Evolutionary conservation across 2,329 filamentous ascomycete species (phyloP).

Genomic region (Elsinoe fawcettii): DNA sequence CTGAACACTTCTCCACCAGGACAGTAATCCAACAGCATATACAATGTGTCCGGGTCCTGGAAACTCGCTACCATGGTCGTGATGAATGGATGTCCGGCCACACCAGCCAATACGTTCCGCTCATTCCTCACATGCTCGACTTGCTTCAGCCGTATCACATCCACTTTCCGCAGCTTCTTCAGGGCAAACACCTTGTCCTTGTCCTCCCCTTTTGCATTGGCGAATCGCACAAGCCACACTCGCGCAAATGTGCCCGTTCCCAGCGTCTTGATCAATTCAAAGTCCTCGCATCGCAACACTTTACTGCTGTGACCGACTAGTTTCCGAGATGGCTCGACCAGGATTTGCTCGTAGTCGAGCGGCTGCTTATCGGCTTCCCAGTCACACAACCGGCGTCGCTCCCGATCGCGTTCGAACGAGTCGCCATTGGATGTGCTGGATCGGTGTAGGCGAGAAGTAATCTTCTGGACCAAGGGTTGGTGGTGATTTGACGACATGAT

Average conservation of each 20-base stretch:
- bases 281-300: conserved; percentile 50
- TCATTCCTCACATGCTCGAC: conserved; percentile 82
- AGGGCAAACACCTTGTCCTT: conserved; percentile 65
- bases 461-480: conserved; percentile 25
- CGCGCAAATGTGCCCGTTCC: conserved; percentile 79
- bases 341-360: conserved; percentile 37
- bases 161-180: conserved; percentile 63
- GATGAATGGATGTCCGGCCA: conserved; percentile 76
- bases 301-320: conserved; percentile 41
- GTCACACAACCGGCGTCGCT: conserved; percentile 39
- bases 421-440: conserved; percentile 22
- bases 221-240: conserved; percentile 67
- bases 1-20: conserved; percentile 80
- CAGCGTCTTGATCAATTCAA: conserved; percentile 65
- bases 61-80: conserved; percentile 72
- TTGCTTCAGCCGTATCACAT: conserved; percentile 74
- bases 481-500: conserved; percentile 15
- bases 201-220: conserved; percentile 45
- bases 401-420: conserved; percentile 37
- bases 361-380: conserved; percentile 41
- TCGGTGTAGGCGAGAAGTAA: conserved; percentile 31
- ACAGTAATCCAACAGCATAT: conserved; percentile 77
- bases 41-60: conserved; percentile 68
- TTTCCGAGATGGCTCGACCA: conserved; percentile 37
- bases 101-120: conserved; percentile 66